phyloP scores from a whole-genome alignment of 257 asterid genomes.

The Mentha longifolia region DNA sequence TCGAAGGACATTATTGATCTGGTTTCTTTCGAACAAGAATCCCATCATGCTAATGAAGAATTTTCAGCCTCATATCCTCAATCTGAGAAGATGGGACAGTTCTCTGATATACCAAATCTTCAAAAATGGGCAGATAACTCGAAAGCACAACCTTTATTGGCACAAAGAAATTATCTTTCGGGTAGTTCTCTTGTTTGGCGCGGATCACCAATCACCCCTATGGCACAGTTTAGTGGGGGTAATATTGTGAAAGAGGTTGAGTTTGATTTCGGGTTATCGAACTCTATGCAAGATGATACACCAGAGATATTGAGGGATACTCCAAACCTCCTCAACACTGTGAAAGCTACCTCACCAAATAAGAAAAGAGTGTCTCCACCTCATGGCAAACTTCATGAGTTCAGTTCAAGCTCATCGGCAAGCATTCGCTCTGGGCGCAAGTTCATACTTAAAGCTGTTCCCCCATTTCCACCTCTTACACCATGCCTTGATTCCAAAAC shows the following conservation, averaged over 20 bases:
- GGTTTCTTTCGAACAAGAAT: conserved; percentile 23
- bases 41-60: conserved; percentile 19
- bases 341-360: conserved; percentile 70
- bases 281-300: conserved; percentile 51
- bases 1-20: conserved; percentile 22
- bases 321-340: conserved; percentile 42
- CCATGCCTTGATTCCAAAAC: conserved; percentile 51
- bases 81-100: conserved; percentile 8
- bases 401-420: conserved; percentile 52
- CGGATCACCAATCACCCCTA: conserved; percentile 36
- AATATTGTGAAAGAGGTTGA: conserved; percentile 35
- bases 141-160: conserved; percentile 1
- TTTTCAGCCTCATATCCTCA: conserved; percentile 10
- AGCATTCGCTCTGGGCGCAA: conserved; percentile 44
- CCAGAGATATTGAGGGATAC: conserved; percentile 58
- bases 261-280: conserved; percentile 12
- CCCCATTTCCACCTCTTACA: conserved; percentile 65
- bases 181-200: conserved; percentile 26
- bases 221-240: conserved; percentile 39
- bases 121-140: conserved; percentile 16
- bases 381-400: conserved; percentile 37
- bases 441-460: conserved; percentile 45
- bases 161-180: conserved; percentile 9
- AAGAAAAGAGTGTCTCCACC: conserved; percentile 78
- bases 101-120: conserved; percentile 20